Percentiles rank a stretch among this genome's conserved stretches.
Conservation (phyloP, 2,329 filamentous ascomycete species). For the Talaromyces sp. region DNA sequence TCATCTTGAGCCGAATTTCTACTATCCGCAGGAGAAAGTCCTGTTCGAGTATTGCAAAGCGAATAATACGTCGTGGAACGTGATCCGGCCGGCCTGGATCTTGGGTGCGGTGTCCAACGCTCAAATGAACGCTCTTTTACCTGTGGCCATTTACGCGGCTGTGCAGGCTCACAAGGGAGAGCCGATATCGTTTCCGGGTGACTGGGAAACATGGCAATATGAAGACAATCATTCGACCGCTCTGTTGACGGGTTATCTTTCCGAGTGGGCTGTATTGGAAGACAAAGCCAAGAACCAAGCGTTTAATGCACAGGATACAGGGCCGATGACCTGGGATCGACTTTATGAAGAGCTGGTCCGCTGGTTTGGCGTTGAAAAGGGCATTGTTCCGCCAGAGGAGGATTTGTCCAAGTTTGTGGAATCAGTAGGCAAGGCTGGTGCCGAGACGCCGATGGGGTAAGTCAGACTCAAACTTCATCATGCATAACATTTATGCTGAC, state of each 20-base stretch:
- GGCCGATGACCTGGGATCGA: conserved; percentile 19
- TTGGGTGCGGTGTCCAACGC: conserved; percentile 22
- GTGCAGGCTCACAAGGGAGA: conserved; percentile 17
- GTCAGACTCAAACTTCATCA: not conserved
- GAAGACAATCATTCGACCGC: conserved; percentile 18
- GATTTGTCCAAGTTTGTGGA: conserved; percentile 17
- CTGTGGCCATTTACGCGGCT: conserved; percentile 19
- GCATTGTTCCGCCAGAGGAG: conserved; percentile 6
- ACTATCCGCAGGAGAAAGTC: conserved; percentile 23
- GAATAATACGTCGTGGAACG: conserved; percentile 19
- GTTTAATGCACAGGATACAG: conserved; percentile 24
- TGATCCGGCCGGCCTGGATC: conserved; percentile 20
- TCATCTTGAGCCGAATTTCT: conserved; percentile 22
- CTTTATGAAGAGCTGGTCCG: conserved; percentile 22
- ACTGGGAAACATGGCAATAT: conserved; percentile 16
- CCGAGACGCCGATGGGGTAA: conserved; percentile 14
- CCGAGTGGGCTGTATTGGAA: conserved; percentile 24
- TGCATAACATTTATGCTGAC: not conserved
- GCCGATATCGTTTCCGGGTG: conserved; percentile 18
- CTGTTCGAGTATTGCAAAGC: conserved; percentile 19
- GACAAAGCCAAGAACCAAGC: conserved; percentile 19
- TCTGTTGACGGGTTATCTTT: conserved; percentile 19
- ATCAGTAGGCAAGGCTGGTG: conserved; percentile 11
- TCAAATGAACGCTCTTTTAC: conserved; percentile 20
- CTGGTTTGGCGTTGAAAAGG: conserved; percentile 20